phyloP scores from a whole-genome alignment of 1,284 basidiomycete genomes.

The Rhodofomes roseus region DNA sequence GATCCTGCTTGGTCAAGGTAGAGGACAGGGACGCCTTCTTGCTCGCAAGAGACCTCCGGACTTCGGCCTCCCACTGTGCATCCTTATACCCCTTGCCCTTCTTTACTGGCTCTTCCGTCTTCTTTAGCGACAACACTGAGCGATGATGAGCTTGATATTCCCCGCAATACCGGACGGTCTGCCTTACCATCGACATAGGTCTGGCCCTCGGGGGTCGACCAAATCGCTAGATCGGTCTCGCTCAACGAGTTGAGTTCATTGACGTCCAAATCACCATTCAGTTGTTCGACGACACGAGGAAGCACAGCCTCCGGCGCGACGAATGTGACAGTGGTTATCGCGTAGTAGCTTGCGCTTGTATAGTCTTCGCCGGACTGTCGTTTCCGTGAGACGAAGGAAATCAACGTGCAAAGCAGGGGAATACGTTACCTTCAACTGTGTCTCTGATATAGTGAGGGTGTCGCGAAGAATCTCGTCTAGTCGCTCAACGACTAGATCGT shows the following conservation, averaged over 20 bases:
- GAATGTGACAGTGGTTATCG: constrained; percentile 76
- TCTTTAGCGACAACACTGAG: constrained; percentile 62
- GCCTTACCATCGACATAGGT: constrained; percentile 71
- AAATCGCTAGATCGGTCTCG: constrained; percentile 76
- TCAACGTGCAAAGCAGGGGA: too few species aligned
- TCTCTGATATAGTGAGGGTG: constrained; percentile 43
- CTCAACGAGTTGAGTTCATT: constrained; percentile 58
- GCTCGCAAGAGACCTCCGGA: constrained; percentile 78
- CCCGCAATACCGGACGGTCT: not conserved
- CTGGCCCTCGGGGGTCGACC: constrained; percentile 79
- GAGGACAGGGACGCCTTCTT: constrained; percentile 54
- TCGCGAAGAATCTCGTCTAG: constrained; percentile 48
- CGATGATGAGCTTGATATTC: not conserved
- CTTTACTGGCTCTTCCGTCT: constrained; percentile 45
- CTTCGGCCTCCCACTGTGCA: constrained; percentile 90
- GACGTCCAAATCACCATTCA: constrained; percentile 62
- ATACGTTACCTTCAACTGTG: constrained; percentile 40
- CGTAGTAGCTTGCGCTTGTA: constrained; percentile 66
- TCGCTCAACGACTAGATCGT: constrained; percentile 49
- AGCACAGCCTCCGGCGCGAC: constrained; percentile 70
- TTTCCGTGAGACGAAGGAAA: not conserved
- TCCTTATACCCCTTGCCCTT: constrained; percentile 88
- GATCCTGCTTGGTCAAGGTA: constrained; percentile 80
- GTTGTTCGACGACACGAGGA: constrained; percentile 64
- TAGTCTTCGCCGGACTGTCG: constrained; percentile 33